phyloP scores from a whole-genome alignment of 1,139 yeast species.

The Hemisphaericaspora xylofermentans region DNA sequence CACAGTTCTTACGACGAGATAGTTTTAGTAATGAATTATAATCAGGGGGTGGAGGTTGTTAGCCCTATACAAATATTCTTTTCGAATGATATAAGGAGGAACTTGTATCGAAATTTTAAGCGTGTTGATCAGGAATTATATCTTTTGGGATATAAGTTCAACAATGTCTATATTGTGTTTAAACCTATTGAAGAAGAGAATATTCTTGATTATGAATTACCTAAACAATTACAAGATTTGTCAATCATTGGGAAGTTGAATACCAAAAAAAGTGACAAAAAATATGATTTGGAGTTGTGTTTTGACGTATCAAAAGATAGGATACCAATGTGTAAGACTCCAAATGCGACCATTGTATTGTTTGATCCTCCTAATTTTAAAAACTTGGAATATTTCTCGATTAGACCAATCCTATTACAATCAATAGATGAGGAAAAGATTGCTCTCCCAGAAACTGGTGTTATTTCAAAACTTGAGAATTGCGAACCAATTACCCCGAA shows the following conservation, averaged over 20 bases:
- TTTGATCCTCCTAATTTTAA: conserved; percentile 75
- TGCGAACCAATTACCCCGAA: conserved; percentile 11
- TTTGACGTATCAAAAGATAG: conserved; percentile 7
- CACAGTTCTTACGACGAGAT: conserved; percentile 45
- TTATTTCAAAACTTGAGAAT: conserved; percentile 8
- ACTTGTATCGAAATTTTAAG: conserved; percentile 5
- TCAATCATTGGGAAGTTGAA: conserved; percentile 23
- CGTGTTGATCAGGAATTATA: conserved; percentile 9
- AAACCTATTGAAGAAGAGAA: conserved; percentile 16
- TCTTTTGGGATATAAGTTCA: conserved; percentile 29
- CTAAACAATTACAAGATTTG: conserved; percentile 16
- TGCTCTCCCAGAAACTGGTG: conserved; percentile 2
- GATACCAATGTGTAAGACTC: conserved; percentile 10
- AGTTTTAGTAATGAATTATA: conserved; percentile 25
- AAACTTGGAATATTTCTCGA: conserved; percentile 76
- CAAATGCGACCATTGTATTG: conserved; percentile 36
- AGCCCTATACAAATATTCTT: conserved; percentile 32
- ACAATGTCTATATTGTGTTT: conserved; percentile 24
- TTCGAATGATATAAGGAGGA: conserved; percentile 30
- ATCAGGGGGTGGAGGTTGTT: no score
- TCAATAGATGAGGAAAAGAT: conserved; percentile 33
- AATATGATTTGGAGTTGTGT: conserved; percentile 12
- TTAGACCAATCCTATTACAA: conserved; percentile 69
- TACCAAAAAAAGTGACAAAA: conserved; percentile 1
- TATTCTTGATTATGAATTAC: conserved; percentile 7